Evolutionary conservation across 768 basidiomycete genomes (phyloP), one percentile per base, ranked within the genome.

Genomic region (Albatrellus ellisii): DNA sequence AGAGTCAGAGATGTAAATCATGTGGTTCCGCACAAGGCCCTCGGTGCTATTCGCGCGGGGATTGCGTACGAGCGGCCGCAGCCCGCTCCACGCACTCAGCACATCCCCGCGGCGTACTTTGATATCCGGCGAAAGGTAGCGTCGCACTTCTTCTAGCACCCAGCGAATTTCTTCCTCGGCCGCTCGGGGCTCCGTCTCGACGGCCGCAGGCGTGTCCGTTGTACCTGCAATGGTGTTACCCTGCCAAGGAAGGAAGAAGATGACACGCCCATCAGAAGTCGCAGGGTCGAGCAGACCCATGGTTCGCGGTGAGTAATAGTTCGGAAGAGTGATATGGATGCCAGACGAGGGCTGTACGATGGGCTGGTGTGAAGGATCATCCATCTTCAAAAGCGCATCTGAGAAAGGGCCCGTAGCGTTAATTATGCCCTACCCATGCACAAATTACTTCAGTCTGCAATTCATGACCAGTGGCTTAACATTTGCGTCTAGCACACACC

Each of bases 171-270:
- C 94, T 48, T 95, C 89, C 61, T 98, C 94, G 17, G 71, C 67
- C 1, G 92, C 87, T 3, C 72, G 69, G 4, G 92, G 92, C 50
- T 91, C 77, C 27, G 70, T 68, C 25, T 68, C 67, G 41, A 94
- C 83, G 1, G 62, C 56, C 2, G 83, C 77, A 0, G 83, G 81
- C 0, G 84, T 71, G 59, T 99, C 94, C 6, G 94, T 99, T 2
- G 95, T 97, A 20, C 94, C 94, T 1, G 94, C 94, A 48, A 99
- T 91, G 29, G 91, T 91, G 65, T 83, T 89, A 7, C 94, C 94
- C 62, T 97, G 82, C 94, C 95, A 99, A 0, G 94, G 94, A 8
- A 99, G 74, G 73, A 99, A 95, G 72, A 97, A 99, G 56, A 99
- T 94, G 42, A 99, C 92, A 21, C 94, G 82, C 0, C 94, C 94